phyloP scores from a whole-genome alignment of 176 grass and related monocot species.

The Cocos nucifera region DNA sequence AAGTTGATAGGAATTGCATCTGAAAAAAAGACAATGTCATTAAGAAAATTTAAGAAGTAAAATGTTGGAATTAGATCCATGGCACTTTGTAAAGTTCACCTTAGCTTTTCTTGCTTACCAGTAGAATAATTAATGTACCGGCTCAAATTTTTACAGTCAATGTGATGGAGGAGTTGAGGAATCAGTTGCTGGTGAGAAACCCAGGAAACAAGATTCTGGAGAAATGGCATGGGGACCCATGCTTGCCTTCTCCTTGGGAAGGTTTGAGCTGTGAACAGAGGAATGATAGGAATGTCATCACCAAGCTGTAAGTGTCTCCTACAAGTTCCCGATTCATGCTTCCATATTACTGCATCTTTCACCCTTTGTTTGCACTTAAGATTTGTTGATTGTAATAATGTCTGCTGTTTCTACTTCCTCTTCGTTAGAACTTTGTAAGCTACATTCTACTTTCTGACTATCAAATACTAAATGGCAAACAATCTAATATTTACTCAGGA shows the following conservation, averaged over 20 bases:
- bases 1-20: no score
- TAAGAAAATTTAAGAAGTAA: no score
- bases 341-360: not conserved
- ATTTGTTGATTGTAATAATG: no score
- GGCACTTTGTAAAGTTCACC: not conserved
- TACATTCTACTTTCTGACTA: no score
- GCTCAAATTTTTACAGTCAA: conserved; percentile 14
- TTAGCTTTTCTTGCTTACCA: conserved; percentile 4
- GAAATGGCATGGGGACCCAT: conserved; percentile 51
- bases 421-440: no score
- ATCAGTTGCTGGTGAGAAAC: conserved; percentile 33
- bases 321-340: no score
- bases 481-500: conserved; percentile 30
- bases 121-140: conserved; percentile 1
- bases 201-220: conserved; percentile 36
- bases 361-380: not conserved
- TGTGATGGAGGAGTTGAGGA: conserved; percentile 32
- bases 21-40: no score
- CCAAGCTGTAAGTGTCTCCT: conserved; percentile 43
- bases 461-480: not conserved
- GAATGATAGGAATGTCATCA: conserved; percentile 15
- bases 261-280: conserved; percentile 28
- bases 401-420: no score
- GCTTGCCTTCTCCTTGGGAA: conserved; percentile 41
- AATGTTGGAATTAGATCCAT: no score